These are phyloP conservation scores for Mucor indicus DNA, from an alignment of 371 early-diverging fungal genomes.

Conservation along the genomic window DNA sequence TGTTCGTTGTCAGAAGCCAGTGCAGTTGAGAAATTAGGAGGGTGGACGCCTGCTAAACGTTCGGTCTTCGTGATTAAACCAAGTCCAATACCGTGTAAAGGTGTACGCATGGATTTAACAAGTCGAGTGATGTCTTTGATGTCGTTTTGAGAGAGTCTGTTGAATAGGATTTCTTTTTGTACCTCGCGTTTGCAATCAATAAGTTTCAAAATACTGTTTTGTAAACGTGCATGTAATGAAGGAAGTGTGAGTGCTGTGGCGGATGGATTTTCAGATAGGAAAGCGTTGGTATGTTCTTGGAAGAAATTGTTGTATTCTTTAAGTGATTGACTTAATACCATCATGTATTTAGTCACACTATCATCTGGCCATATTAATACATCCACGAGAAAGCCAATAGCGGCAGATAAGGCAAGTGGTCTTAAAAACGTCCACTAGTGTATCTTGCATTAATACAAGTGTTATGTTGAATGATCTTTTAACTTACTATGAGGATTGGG, in stretches of 20 bases:
- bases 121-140: constrained; percentile 26
- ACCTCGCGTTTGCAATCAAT: constrained; percentile 46
- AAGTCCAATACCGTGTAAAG: constrained; percentile 40
- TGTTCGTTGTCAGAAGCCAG: background rate
- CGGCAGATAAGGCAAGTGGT: constrained; percentile 32
- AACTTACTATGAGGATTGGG: constrained; percentile 25
- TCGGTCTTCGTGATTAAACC: constrained; percentile 25
- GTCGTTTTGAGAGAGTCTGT: constrained; percentile 27
- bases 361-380: constrained; percentile 43
- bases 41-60: background rate
- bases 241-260: constrained; percentile 17
- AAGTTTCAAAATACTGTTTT: constrained; percentile 24
- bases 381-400: constrained; percentile 27
- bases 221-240: constrained; percentile 25
- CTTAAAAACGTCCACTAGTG: constrained; percentile 40
- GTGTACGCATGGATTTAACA: constrained; percentile 31
- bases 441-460: too few species aligned
- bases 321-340: constrained; percentile 20
- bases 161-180: constrained; percentile 34
- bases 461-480: background rate
- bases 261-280: constrained; percentile 7
- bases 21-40: background rate
- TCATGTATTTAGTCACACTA: constrained; percentile 37
- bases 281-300: constrained; percentile 32
- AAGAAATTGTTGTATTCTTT: constrained; percentile 29